phyloP scores from a whole-genome alignment of 169 alveolate species.

The Plasmodium blacklocki region DNA sequence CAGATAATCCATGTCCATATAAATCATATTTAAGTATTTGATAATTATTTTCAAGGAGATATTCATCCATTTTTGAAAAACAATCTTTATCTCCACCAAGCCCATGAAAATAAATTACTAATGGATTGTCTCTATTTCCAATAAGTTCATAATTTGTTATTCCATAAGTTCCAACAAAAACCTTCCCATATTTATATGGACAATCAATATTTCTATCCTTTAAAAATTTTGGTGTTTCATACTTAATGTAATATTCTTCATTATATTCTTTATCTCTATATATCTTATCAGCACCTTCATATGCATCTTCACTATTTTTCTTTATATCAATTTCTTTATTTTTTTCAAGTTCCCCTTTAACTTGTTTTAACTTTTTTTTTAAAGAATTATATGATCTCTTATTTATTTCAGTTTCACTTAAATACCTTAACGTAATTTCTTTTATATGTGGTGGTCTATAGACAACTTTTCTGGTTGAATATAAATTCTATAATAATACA shows the following conservation, averaged over 20 bases:
- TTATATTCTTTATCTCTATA: background rate
- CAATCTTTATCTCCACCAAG: constrained; percentile 82
- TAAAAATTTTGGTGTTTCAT: constrained; percentile 81
- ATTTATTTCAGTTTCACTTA: too few species aligned
- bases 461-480: too few species aligned
- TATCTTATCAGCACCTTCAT: background rate
- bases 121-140: constrained; percentile 76
- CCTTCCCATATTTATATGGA: constrained; percentile 80
- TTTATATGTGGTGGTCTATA: too few species aligned
- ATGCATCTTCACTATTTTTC: background rate
- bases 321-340: background rate
- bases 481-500: too few species aligned
- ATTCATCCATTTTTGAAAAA: constrained; percentile 76
- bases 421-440: too few species aligned
- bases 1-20: constrained; percentile 87
- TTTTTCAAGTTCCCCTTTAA: background rate
- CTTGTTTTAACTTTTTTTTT: background rate
- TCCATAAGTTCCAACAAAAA: constrained; percentile 82
- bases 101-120: constrained; percentile 86
- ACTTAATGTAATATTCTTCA: constrained; percentile 17
- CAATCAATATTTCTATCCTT: constrained; percentile 77
- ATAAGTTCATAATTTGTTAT: constrained; percentile 77
- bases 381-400: too few species aligned
- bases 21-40: constrained; percentile 84
- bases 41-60: constrained; percentile 74